phyloP scores from a whole-genome alignment of 1,139 yeast species.

The Geotrichum citri-aurantii region DNA sequence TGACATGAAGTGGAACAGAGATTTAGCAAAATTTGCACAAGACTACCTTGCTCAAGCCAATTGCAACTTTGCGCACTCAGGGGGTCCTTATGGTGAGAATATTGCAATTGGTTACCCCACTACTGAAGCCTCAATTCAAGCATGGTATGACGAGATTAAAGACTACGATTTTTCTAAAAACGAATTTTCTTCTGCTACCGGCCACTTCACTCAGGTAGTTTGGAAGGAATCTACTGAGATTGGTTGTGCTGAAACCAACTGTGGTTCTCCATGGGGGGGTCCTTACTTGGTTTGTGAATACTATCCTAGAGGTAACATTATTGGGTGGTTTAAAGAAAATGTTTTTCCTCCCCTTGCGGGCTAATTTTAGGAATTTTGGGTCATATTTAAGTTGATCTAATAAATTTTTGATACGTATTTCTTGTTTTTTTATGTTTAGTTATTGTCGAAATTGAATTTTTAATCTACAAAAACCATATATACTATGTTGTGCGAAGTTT shows the following conservation, averaged over 20 bases:
- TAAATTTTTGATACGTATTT: no score
- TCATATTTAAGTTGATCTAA: no score
- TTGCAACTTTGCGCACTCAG: conserved; percentile 73
- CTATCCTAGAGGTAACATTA: conserved; percentile 37
- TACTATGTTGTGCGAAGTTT: no score
- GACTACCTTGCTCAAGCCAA: conserved; percentile 53
- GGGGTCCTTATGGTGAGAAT: conserved; percentile 82
- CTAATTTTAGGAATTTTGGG: background rate
- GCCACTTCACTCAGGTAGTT: conserved; percentile 82
- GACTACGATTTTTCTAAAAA: conserved; percentile 51
- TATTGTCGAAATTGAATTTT: no score
- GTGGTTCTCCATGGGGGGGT: conserved; percentile 31
- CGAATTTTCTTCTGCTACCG: conserved; percentile 41
- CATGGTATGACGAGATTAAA: conserved; percentile 69
- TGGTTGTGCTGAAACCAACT: conserved; percentile 60
- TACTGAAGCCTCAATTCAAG: conserved; percentile 58
- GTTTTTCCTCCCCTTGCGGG: conserved; percentile 33
- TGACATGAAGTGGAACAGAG: conserved; percentile 57
- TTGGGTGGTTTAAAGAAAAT: conserved; percentile 45
- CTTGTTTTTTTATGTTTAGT: background rate
- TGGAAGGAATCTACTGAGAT: conserved; percentile 66
- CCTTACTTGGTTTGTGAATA: conserved; percentile 38
- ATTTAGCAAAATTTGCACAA: conserved; percentile 62
- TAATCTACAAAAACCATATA: background rate
- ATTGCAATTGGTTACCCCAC: conserved; percentile 65